phyloP scores from a whole-genome alignment of 768 basidiomycete species.

The Trametes sanguinea region DNA sequence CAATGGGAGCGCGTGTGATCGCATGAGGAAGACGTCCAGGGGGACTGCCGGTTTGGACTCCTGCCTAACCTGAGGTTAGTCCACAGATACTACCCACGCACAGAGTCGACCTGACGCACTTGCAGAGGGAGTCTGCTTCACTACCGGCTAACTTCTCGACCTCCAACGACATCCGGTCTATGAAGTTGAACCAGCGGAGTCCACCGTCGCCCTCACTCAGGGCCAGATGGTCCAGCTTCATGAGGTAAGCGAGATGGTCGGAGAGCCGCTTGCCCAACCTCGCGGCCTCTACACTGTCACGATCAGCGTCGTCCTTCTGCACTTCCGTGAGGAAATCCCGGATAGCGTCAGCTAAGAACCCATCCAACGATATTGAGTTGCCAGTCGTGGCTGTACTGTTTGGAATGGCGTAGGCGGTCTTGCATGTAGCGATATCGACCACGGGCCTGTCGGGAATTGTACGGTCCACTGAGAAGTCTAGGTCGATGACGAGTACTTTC shows the following conservation, averaged over 20 bases:
- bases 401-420: slow-evolving; percentile 71
- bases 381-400: slow-evolving; percentile 42
- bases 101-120: slow-evolving; percentile 37
- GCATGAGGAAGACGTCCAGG: slow-evolving; percentile 71
- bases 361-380: slow-evolving; percentile 60
- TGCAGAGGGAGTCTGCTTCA: slow-evolving; percentile 56
- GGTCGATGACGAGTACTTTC: slow-evolving; percentile 78
- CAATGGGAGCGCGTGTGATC: slow-evolving; percentile 68
- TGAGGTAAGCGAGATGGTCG: slow-evolving; percentile 65
- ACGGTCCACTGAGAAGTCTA: slow-evolving; percentile 58
- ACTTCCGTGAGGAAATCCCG: slow-evolving; percentile 61
- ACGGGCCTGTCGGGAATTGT: slow-evolving; percentile 39
- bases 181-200: slow-evolving; percentile 73
- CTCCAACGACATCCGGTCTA: slow-evolving; percentile 53
- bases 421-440: slow-evolving; percentile 56
- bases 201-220: slow-evolving; percentile 60
- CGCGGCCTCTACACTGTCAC: slow-evolving; percentile 56
- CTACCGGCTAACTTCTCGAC: slow-evolving; percentile 51
- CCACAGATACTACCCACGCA: slow-evolving; percentile 38
- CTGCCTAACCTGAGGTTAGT: not conserved
- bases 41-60: slow-evolving; percentile 44
- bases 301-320: slow-evolving; percentile 51
- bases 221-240: slow-evolving; percentile 71
- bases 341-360: slow-evolving; percentile 58
- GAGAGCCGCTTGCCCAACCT: slow-evolving; percentile 49